phyloP scores from a whole-genome alignment of 78 protist genomes.

The Parvularia atlantis region DNA sequence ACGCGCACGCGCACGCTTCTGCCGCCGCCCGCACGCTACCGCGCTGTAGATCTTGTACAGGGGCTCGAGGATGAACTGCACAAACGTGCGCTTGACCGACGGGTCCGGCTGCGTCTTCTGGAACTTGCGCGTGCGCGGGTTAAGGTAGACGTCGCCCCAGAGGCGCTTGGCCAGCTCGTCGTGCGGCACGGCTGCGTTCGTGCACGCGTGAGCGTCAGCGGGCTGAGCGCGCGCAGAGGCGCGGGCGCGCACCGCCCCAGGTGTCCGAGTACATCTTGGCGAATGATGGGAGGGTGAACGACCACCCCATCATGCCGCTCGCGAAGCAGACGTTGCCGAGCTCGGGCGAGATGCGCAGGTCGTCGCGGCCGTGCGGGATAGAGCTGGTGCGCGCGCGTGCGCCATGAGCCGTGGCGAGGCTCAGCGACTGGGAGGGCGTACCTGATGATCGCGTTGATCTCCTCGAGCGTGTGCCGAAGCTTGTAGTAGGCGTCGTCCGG shows the following conservation, averaged over 20 bases:
- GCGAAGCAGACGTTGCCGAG: slow-evolving; percentile 87
- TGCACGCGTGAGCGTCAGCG: not conserved
- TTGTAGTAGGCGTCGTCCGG: slow-evolving; percentile 94
- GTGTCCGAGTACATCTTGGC: slow-evolving; percentile 65
- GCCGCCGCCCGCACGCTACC: too few species aligned
- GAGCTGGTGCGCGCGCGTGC: too few species aligned
- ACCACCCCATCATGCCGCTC: slow-evolving; percentile 53
- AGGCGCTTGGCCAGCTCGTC: slow-evolving; percentile 70
- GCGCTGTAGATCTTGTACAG: slow-evolving; percentile 82
- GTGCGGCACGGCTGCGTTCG: not conserved
- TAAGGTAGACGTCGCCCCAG: slow-evolving; percentile 90
- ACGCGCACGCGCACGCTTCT: not conserved
- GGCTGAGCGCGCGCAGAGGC: too few species aligned
- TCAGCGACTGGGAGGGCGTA: too few species aligned
- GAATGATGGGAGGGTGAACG: slow-evolving; percentile 72
- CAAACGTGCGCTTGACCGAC: slow-evolving; percentile 59
- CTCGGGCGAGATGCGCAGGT: slow-evolving; percentile 58
- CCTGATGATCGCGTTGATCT: slow-evolving; percentile 44
- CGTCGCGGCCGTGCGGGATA: too few species aligned
- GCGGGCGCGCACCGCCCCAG: too few species aligned
- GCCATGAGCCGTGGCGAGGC: too few species aligned
- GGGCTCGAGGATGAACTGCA: slow-evolving; percentile 90
- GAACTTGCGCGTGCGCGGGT: slow-evolving; percentile 48
- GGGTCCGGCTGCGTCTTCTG: slow-evolving; percentile 6
- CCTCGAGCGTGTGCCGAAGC: slow-evolving; percentile 69